Conservation (phyloP, 768 basidiomycete genomes). For the Kwoniella bestiolae region DNA sequence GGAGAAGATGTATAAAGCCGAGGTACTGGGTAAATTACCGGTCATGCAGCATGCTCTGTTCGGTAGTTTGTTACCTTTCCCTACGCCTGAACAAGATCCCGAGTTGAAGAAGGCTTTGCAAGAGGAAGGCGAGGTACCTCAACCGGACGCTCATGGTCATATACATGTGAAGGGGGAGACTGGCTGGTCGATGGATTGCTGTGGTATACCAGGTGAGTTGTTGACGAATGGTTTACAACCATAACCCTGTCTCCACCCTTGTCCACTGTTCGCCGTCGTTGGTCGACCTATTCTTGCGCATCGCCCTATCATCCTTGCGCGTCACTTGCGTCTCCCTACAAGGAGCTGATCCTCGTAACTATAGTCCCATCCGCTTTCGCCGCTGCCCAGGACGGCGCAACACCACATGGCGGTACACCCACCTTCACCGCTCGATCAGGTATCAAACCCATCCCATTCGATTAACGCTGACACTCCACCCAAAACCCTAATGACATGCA, state of each 20-base stretch:
- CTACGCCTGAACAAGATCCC: conserved; percentile 40
- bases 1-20: conserved; percentile 95
- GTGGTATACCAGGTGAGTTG: conserved; percentile 53
- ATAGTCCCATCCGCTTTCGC: conserved; percentile 56
- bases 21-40: conserved; percentile 92
- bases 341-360: not conserved
- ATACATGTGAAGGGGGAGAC: conserved; percentile 45
- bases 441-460: conserved; percentile 56
- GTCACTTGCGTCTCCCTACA: too few relatives aligned
- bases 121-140: conserved; percentile 22
- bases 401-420: conserved; percentile 16
- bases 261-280: too few relatives aligned
- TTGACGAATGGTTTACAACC: conserved; percentile 6
- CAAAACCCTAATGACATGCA: not conserved
- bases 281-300: too few relatives aligned
- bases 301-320: too few relatives aligned
- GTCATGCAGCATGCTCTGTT: conserved; percentile 97
- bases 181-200: conserved; percentile 57
- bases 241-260: not conserved
- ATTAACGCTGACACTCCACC: conserved; percentile 30
- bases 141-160: conserved; percentile 49
- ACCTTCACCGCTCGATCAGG: conserved; percentile 40
- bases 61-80: conserved; percentile 69
- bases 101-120: conserved; percentile 33
- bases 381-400: conserved; percentile 32